Evolutionary conservation across 345 rosid genomes (phyloP).

Genomic region (Zanthoxylum bungeanum): DNA sequence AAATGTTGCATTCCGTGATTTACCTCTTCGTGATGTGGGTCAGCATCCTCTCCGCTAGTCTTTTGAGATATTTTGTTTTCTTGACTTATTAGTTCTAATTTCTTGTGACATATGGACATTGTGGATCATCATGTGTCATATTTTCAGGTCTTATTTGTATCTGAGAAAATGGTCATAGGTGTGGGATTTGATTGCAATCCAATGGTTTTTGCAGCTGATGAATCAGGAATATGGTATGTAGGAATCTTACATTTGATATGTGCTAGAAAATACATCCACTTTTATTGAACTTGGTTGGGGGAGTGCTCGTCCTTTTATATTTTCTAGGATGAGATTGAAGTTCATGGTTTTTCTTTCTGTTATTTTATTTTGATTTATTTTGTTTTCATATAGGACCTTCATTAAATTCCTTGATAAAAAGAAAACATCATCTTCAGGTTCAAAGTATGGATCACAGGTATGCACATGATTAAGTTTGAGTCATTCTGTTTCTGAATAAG

Average conservation of each 20-base stretch:
- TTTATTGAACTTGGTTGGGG: not conserved
- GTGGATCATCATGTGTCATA: conserved; percentile 8
- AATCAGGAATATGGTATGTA: conserved; percentile 87
- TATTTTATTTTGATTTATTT: not conserved
- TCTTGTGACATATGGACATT: conserved; percentile 12
- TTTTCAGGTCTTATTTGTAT: conserved; percentile 76
- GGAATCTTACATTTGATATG: not conserved
- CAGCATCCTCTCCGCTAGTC: conserved; percentile 74
- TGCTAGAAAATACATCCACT: not conserved
- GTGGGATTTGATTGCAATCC: conserved; percentile 96
- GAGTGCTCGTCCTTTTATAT: not conserved
- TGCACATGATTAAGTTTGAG: not conserved
- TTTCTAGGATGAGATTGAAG: conserved; percentile 4
- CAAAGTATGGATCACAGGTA: conserved; percentile 92
- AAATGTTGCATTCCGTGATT: conserved; percentile 76
- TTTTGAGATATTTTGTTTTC: conserved; percentile 26
- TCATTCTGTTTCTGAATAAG: not conserved
- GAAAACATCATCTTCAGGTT: conserved; percentile 58
- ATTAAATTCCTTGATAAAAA: conserved; percentile 78
- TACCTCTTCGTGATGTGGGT: conserved; percentile 99
- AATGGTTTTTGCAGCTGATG: conserved; percentile 93
- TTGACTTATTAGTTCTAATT: conserved; percentile 19
- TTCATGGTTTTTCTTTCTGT: conserved; percentile 1
- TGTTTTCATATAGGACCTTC: conserved; percentile 61
- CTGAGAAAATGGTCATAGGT: conserved; percentile 91